Base-by-base conservation (phyloP, 495 filamentous ascomycete genomes). In the Aspergillus mulundensis region DNA sequence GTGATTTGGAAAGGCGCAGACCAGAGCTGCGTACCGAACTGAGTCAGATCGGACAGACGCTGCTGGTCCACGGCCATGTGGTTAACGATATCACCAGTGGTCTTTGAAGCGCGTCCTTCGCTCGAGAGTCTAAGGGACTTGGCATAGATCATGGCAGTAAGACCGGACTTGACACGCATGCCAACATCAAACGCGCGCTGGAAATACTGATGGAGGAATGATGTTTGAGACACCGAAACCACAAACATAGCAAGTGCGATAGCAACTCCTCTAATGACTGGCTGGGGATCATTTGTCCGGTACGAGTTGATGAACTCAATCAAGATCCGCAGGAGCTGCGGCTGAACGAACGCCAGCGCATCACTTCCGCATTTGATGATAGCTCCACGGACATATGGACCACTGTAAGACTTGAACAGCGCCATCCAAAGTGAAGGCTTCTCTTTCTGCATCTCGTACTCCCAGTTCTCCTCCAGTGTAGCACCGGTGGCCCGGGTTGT, bases 61-160 rank as follows among this genome's bases (percentile, higher is more conserved):
- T 97, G 94, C 42, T 91, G 92, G 69, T 99, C 95, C 19, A 97
- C 92, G 21, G 95, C 94, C 90, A 97, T 97, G 67, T 95, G 90
- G 62, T 97, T 99, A 61, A 99, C 95, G 70, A 97, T 97, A 69
- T 99, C 95, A 45, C 95, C 95, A 1, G 95, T 97, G 3, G 91
- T 90, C 72, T 97, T 96, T 20, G 84, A 65, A n/a, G 88, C 80
- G 40, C 93, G 81, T 15, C 93, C 95, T 72, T 99, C 95, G 63
- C 95, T 97, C 0, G 91, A 96, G 11, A 99, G 78, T 49, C 82
- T 87, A 66, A 96, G 78, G 1, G 90, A 86, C 72, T 99, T 99
- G 41, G 86, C 80, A 65, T 97, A 99, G 56, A 97, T 97, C 50
- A 92, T 81, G 0, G 91, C 87, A 10, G 90, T 95, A 62, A 99